These are phyloP conservation scores for Heritiera fomes DNA, from an alignment of 345 rosid genomes.

Conservation along the genomic window DNA sequence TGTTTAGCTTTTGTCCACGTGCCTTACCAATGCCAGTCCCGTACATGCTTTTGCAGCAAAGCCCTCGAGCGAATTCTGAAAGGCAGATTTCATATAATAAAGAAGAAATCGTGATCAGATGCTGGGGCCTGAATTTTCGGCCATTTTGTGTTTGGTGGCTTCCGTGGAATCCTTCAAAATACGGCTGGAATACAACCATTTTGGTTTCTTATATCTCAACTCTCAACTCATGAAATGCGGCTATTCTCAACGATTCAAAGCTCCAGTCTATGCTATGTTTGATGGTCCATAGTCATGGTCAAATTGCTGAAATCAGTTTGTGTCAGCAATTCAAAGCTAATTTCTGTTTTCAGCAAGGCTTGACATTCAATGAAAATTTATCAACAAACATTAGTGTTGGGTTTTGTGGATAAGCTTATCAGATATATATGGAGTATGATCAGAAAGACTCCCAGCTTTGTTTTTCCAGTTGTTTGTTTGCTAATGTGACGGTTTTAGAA, in stretches of 20 bases:
- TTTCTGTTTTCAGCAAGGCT: background rate
- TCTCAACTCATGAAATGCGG: background rate
- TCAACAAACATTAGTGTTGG: too few relatives aligned
- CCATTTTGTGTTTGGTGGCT: background rate
- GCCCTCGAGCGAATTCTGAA: background rate
- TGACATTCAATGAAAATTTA: background rate
- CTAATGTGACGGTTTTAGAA: background rate
- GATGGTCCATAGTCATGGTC: background rate
- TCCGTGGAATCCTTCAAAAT: slow-evolving; percentile 15
- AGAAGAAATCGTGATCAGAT: background rate
- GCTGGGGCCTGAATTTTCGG: background rate
- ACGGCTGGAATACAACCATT: slow-evolving; percentile 10
- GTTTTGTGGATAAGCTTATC: background rate
- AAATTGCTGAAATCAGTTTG: background rate
- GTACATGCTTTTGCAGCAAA: background rate
- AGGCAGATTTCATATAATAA: background rate
- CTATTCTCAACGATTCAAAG: background rate
- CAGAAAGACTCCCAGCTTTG: too few relatives aligned
- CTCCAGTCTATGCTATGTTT: background rate
- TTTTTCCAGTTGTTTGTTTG: background rate
- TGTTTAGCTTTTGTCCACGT: background rate
- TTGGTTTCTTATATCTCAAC: background rate
- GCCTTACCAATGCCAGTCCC: background rate
- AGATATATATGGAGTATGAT: too few relatives aligned
- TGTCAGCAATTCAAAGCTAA: background rate